Conservation (phyloP, 2,329 filamentous ascomycete genomes). For the Aspergillus quadrilineatus region DNA sequence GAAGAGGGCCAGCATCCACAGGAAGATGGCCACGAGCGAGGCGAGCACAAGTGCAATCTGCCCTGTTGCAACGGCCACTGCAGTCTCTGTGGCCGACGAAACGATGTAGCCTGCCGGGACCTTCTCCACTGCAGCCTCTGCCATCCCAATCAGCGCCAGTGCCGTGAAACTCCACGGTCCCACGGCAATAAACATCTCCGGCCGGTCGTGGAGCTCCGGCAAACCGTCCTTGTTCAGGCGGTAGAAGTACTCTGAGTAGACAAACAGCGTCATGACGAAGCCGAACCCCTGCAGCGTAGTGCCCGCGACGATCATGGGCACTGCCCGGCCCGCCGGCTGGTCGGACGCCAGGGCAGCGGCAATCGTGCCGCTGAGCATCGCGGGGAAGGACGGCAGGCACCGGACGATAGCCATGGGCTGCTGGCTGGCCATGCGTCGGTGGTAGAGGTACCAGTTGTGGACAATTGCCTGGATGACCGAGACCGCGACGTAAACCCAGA, state of each 20-base stretch:
- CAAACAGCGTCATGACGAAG: conserved; percentile 45
- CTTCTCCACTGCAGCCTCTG: conserved; percentile 37
- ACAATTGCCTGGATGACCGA: conserved; percentile 12
- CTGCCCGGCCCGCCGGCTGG: conserved; percentile 32
- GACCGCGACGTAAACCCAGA: conserved; percentile 65
- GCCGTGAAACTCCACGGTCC: conserved; percentile 48
- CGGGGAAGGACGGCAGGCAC: conserved; percentile 19
- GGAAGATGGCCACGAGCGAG: not conserved
- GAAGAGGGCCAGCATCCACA: not conserved
- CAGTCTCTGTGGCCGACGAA: not conserved
- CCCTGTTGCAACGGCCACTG: not conserved
- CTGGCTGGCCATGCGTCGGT: conserved; percentile 1
- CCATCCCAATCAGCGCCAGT: conserved; percentile 49
- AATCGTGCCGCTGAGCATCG: conserved; percentile 42
- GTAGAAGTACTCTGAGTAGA: conserved; percentile 47
- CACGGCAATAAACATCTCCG: conserved; percentile 55
- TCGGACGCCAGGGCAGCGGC: conserved; percentile 31
- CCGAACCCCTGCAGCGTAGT: conserved; percentile 48
- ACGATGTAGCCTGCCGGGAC: conserved; percentile 31
- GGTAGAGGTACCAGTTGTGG: conserved; percentile 8
- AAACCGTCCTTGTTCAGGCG: conserved; percentile 44
- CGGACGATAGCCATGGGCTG: conserved; percentile 14
- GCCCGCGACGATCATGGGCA: conserved; percentile 46
- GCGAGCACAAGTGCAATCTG: not conserved
- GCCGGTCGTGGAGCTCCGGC: conserved; percentile 41